These are phyloP conservation scores for Yamadazyma trypodendri DNA, from an alignment of 1,139 yeast species.

Conservation along the genomic window DNA sequence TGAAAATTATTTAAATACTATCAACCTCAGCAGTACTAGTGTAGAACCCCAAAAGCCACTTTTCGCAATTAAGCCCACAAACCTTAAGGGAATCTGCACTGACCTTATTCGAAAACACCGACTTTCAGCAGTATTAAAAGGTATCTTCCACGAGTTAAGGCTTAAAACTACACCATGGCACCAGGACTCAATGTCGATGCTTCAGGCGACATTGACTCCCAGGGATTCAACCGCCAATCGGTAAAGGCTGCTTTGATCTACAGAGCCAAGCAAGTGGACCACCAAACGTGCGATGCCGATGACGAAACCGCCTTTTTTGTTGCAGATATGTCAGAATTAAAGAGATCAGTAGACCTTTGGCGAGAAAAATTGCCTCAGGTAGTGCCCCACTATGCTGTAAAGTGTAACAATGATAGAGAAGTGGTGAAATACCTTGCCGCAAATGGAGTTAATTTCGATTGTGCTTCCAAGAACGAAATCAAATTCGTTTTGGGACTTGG, in stretches of 20 bases:
- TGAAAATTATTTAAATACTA: no score
- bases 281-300: constrained; percentile 66
- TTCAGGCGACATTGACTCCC: not conserved
- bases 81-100: no score
- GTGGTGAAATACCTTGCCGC: constrained; percentile 58
- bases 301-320: constrained; percentile 88
- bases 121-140: no score
- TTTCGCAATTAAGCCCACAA: no score
- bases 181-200: constrained; percentile 17
- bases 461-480: constrained; percentile 89
- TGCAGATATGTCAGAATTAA: constrained; percentile 77
- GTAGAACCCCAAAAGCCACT: no score
- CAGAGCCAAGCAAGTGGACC: constrained; percentile 51
- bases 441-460: constrained; percentile 81
- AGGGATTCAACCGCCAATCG: constrained; percentile 1
- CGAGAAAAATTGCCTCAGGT: constrained; percentile 62
- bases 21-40: no score
- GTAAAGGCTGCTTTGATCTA: constrained; percentile 42
- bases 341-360: constrained; percentile 66
- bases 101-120: no score
- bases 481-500: constrained; percentile 63
- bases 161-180: constrained; percentile 26
- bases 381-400: constrained; percentile 87
- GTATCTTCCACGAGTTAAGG: no score
- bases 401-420: constrained; percentile 77